Evolutionary conservation across 208 protist species (phyloP).

Genomic region (Herpetomonas tarakana): DNA sequence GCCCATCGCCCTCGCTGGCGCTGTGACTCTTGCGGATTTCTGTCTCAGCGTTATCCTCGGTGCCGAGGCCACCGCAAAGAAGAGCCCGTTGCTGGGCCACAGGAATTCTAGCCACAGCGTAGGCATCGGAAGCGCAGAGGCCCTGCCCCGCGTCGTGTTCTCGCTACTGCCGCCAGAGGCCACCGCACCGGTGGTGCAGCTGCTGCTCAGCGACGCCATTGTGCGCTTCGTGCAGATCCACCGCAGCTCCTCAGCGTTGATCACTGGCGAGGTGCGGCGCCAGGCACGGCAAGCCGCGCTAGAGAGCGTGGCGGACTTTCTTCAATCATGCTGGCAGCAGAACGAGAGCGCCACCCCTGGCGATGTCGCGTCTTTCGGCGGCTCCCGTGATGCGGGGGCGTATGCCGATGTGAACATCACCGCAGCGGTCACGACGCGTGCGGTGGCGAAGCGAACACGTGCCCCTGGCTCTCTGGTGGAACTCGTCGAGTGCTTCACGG

Average conservation of each 20-base stretch:
- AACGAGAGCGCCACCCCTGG: background rate
- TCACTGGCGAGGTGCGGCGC: background rate
- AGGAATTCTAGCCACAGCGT: constrained; percentile 10
- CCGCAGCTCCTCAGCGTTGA: background rate
- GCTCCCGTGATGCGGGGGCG: background rate
- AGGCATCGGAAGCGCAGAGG: no score
- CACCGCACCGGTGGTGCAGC: constrained; percentile 10
- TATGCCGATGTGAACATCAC: background rate
- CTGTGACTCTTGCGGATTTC: constrained; percentile 12
- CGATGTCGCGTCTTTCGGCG: background rate
- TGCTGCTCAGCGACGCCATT: background rate
- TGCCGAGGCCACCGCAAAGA: constrained; percentile 2
- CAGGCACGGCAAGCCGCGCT: background rate
- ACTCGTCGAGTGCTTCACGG: background rate
- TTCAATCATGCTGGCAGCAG: background rate
- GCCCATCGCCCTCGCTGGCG: constrained; percentile 1
- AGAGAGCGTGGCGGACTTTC: background rate
- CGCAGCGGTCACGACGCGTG: background rate
- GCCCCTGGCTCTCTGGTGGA: background rate
- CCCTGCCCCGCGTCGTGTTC: background rate
- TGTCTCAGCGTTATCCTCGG: constrained; percentile 27
- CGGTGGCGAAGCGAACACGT: background rate
- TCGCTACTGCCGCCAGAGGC: constrained; percentile 16
- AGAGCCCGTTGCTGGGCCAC: background rate
- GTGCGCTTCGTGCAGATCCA: background rate